Base-by-base conservation (phyloP, 352 stramenopile species). In the Pythium monospermum region DNA sequence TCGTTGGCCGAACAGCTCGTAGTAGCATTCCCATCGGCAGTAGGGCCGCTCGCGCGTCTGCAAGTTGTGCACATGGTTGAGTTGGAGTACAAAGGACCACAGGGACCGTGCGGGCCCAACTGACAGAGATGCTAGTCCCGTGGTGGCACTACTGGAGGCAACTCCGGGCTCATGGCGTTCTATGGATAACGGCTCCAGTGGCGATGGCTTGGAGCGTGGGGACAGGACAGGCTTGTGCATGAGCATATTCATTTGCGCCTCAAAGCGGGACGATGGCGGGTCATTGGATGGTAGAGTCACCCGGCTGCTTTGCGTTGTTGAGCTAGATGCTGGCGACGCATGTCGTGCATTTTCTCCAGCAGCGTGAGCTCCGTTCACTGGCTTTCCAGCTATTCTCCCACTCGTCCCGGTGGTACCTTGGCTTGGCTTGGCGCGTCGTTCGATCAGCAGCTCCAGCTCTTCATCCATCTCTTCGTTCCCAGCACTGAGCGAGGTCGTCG, bases 1-100 rank as follows among this genome's bases (percentile, higher is more conserved):
- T 15, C 76, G 69, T 44, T 87, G 78, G 0, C 48, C 52, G 3
- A 87, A 62, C 1, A 87, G 49, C n/a, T 70, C 59, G 56, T 89
- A 89, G 46, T 82, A 74, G 40, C 78, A 89, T 26, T 87, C 78
- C 78, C 78, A 89, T 19, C 75, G 71, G 61, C 73, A 76, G 23
- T 71, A 85, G 1, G 73, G 59, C 4, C 68, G 73, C 43, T 87
- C 67, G 18, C 73, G 66, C 6, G 71, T 81, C 16, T 81, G 61
- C 39, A 89, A 48, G 53, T 85, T 66, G 49, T 89, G 73, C 8
- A 69, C 71, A 42, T 86, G 73, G 50, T 82, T 85, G 5, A 89
- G 53, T 35, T 75, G 61, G 6, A 89, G 35, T 6, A 74, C 48
- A 8, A 88, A 41, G 1, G 65, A 79, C 77, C 77, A 88, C 25